Conservation (phyloP, 2,329 filamentous ascomycete species). For the Paraphoma chrysanthemicola region DNA sequence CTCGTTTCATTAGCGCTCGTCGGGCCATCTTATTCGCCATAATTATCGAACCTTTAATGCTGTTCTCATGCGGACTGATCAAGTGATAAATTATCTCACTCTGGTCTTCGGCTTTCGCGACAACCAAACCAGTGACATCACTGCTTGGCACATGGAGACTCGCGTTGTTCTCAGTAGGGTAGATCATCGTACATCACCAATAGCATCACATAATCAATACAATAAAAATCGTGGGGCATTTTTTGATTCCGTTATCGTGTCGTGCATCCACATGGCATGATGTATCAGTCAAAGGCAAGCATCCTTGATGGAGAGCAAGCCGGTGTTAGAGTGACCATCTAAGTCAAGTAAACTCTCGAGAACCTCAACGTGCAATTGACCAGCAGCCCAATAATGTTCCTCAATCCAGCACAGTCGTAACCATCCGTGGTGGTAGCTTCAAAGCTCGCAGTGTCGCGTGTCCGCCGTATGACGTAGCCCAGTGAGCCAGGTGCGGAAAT, state of each 20-base stretch:
- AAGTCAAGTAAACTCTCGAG: conserved; percentile 44
- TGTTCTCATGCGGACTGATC: too few relatives aligned
- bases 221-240: conserved; percentile 45
- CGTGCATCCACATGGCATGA: conserved; percentile 44
- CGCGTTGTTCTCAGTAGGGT: too few relatives aligned
- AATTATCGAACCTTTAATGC: too few relatives aligned
- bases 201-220: conserved; percentile 8
- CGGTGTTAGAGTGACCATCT: conserved; percentile 49
- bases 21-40: too few relatives aligned
- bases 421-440: conserved; percentile 25
- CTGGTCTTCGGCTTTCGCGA: too few relatives aligned
- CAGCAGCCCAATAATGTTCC: conserved; percentile 37
- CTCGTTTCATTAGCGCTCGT: too few relatives aligned
- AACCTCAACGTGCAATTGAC: conserved; percentile 46
- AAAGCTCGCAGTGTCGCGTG: conserved; percentile 36
- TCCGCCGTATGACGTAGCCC: conserved; percentile 33
- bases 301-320: conserved; percentile 28
- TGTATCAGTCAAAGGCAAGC: conserved; percentile 46
- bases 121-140: too few relatives aligned
- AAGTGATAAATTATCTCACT: too few relatives aligned
- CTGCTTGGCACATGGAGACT: too few relatives aligned
- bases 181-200: not conserved
- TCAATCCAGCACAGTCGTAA: conserved; percentile 34
- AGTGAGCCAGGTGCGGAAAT: conserved; percentile 21
- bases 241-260: conserved; percentile 42